Evolutionary conservation across 164 flowering plant genomes (phyloP).

Genomic region (Houttuynia cordata): DNA sequence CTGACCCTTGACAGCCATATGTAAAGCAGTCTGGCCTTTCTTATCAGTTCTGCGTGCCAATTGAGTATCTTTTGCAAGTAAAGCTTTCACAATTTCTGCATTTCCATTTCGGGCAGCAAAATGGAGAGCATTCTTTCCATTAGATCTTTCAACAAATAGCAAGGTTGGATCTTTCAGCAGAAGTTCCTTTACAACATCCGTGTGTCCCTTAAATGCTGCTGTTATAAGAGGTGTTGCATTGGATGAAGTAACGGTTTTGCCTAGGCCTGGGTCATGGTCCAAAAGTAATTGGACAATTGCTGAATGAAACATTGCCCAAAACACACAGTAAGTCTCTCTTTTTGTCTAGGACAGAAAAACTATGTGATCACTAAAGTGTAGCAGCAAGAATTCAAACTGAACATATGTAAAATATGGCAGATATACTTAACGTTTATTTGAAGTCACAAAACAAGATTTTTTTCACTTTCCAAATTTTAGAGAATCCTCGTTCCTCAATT

Average conservation of each 20-base stretch:
- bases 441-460: background rate
- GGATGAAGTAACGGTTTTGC: constrained; percentile 52
- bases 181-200: constrained; percentile 51
- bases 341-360: background rate
- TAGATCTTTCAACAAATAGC: constrained; percentile 47
- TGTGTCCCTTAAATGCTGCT: constrained; percentile 73
- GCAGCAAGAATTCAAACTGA: background rate
- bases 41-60: constrained; percentile 73
- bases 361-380: no score
- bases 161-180: constrained; percentile 46
- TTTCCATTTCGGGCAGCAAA: constrained; percentile 69
- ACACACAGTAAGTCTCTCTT: no score
- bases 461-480: background rate
- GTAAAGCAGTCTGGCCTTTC: constrained; percentile 84
- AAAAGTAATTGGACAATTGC: constrained; percentile 63
- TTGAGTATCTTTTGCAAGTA: constrained; percentile 62
- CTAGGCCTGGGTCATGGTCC: constrained; percentile 47
- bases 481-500: background rate
- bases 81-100: constrained; percentile 55
- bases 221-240: constrained; percentile 76
- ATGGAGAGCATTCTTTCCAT: constrained; percentile 82
- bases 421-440: background rate
- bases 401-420: background rate
- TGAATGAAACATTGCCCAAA: constrained; percentile 13
- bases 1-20: constrained; percentile 84